Evolutionary conservation across 2,329 filamentous ascomycete species (phyloP), one percentile per base, ranked within the genome.

Genomic region (Tolypocladium guangdongense): DNA sequence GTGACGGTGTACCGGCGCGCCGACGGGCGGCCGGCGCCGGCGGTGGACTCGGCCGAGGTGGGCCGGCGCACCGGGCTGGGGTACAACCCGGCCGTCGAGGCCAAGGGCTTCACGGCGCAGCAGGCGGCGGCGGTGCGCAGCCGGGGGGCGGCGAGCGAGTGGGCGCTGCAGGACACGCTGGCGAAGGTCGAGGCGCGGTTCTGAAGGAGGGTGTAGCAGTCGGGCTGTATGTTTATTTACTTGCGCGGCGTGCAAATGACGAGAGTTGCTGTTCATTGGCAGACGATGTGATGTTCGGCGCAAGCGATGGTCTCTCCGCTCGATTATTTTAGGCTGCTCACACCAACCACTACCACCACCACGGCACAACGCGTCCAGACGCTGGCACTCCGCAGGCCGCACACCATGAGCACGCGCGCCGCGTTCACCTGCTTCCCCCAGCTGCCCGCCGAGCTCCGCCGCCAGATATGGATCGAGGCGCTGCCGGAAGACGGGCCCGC

Each of bases 11-110:
- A 96, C 70, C 84, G 83, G 71, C 81, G 91, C 18, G 86, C 87
- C 0, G 92, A 97, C 68, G 88, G 89, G 12, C 76, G 80, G 68
- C 74, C 72, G 53, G 84, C 84, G 3, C 72, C 74, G 4, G 72
- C 75, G 37, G 67, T 95, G 5, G 77, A 81, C 22, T 82, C 80
- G 51, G 79, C 76, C 4, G 77, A 80, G 48, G 80, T 95, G 2
- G 88, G 77, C 2, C 81, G 77, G 74, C 68, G 71, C 56, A 90
- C 80, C 52, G 80, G 81, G 49, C 71, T 96, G 22, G 91, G 90
- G 0, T 97, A 97, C 64, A 97, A 97, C 68, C 92, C 92, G 22
- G 92, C 92, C 4, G 85, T 90, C 6, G 84, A 88, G 70, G 92
- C 92, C 16, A 90, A 86, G 75, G 91, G 90, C 1, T 95, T 96